Evolutionary conservation across 441 rosid genomes (phyloP), one percentile per base, ranked within the genome.

Genomic region (Populus hybrid): DNA sequence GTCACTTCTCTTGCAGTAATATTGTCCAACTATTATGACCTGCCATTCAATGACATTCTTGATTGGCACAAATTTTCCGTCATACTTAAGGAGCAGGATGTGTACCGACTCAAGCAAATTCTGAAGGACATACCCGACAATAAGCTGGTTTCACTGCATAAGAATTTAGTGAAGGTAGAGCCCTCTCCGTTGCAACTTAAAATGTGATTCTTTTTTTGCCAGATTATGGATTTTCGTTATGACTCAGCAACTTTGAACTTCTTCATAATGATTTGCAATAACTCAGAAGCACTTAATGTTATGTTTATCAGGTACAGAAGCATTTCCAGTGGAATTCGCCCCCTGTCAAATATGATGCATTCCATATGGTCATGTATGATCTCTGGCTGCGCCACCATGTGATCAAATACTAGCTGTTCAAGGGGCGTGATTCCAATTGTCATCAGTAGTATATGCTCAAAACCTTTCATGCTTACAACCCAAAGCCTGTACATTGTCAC

Each of bases 241-340:
- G 6, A 14, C 2, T 64, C 20, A 4, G 65, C 20, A 35, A 77
- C 45, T 59, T 33, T 74, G 35, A 64, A 31, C 2, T 4, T 50
- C 3, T 50, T 6, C 6, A 5, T 50, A 35, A 35, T 23, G 23
- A 12, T 9, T 64, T 16, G 66, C 74, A 69, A 12, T 31, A 12
- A 16, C 64, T 50, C 67, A 69, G 68, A 80, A 74, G 20, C 70
- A 67, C 53, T 61, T 81, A 16, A 66, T 79, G 72, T 70, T 63
- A 35, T 35, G 38, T 35, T 75, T 86, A 63, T 75, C 86, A 95
- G 99, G 94, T 94, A 42, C 98, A 92, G 74, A 93, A 94, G 85
- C 99, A 95, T 81, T 94, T 94, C 82, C 97, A 91, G 28, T 94
- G 99, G 99, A 94, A 95, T 76, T 78, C 97, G 33, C 97, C 98